Base-by-base conservation (phyloP, 257 asterid species). In the Ilex aquifolium region DNA sequence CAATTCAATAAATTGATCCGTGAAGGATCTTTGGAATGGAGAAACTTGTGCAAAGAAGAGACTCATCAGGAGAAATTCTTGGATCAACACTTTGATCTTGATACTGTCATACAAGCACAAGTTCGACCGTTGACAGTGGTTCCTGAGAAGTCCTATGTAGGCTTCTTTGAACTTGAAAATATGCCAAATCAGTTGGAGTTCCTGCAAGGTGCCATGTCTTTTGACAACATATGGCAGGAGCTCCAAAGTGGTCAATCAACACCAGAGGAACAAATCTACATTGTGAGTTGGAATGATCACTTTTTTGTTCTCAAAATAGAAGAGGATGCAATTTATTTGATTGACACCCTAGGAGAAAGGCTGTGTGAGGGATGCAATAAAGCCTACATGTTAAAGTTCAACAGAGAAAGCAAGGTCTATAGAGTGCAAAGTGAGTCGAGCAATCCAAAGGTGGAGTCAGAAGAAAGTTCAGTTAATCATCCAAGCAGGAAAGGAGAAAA, bases 221-320 rank as follows among this genome's bases (percentile, higher is more conserved):
- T 65, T 57, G 70, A 65, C 49, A 65, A 65, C 56, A 57, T 65
- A 10, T 65, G 70, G 70, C 56, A 65, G 2, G 70, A 65, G 70
- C 56, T 65, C 29, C 42, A 36, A 36, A 36, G 42, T 36, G 42
- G 42, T 36, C 42, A 36, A 36, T 36, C 42, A 36, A 36, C 42
- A 36, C 5, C 42, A 14, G 27, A 65, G 1, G 17, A 5, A n/a
- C 12, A 40, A 46, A 55, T 65, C 30, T 65, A 65, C 40, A 16
- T 56, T 30, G 70, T 65, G 54, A 44, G 63, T 44, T 65, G 70
- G 70, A 65, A 65, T 46, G 70, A 65, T 42, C 70, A 65, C 36
- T 65, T 56, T 65, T 65, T 21, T 44, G 46, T 56, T 52, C 62
- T 65, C 44, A 65, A 65, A 44, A 46, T 65, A 42, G 63, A 56